Percentiles rank a stretch among this genome's conserved stretches.
Conservation (phyloP, 768 basidiomycete genomes). For the Russula ochroleuca region DNA sequence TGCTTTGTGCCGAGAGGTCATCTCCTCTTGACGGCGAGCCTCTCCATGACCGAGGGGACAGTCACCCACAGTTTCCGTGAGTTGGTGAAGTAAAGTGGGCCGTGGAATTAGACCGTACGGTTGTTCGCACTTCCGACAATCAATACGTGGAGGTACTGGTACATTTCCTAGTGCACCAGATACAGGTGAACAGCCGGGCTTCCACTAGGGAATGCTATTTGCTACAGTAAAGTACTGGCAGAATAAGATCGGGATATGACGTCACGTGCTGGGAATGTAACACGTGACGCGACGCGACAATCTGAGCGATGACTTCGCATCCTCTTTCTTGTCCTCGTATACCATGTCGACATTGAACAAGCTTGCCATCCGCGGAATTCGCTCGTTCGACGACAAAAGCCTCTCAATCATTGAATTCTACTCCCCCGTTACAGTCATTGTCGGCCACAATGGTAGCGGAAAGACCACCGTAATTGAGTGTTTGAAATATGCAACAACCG, state of each 20-base stretch:
- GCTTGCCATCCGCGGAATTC: slow-evolving; percentile 89
- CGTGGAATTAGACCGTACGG: not conserved
- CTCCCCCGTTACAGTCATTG: slow-evolving; percentile 95
- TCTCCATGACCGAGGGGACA: not conserved
- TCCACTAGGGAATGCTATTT: not conserved
- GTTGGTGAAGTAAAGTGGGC: not conserved
- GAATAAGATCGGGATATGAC: not conserved
- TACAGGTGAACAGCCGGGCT: not conserved
- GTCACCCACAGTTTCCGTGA: not conserved
- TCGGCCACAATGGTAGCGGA: slow-evolving; percentile 96
- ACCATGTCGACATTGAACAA: slow-evolving; percentile 83
- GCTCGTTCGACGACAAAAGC: slow-evolving; percentile 95
- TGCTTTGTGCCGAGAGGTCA: not conserved
- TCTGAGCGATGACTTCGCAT: not conserved
- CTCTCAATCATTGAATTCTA: slow-evolving; percentile 95
- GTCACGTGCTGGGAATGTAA: not conserved
- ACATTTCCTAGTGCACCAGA: not conserved
- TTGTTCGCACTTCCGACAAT: not conserved
- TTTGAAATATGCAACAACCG: slow-evolving; percentile 97
- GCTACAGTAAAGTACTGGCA: not conserved
- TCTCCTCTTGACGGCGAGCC: not conserved
- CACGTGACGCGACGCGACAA: slow-evolving; percentile 20
- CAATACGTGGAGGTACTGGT: not conserved
- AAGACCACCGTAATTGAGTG: slow-evolving; percentile 99
- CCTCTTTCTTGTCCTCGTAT: slow-evolving; percentile 4